Percentiles rank a stretch among this genome's conserved stretches.
Conservation (phyloP, 139 green algal genomes). For the Pleodorina starrii region DNA sequence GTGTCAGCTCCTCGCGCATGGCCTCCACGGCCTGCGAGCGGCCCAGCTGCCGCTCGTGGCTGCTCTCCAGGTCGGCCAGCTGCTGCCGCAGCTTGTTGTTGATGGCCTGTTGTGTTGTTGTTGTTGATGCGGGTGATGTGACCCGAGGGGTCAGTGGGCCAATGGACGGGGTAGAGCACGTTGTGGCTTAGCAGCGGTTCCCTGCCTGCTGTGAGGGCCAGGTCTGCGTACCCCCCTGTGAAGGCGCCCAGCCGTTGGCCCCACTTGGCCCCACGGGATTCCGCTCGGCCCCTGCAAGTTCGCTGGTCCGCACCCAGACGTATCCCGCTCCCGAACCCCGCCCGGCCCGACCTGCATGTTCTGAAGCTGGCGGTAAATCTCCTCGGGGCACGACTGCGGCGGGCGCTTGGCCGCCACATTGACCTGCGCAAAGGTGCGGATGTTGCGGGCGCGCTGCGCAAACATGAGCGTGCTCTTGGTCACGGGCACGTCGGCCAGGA, state of each 20-base stretch:
- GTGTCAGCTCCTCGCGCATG: conserved; percentile 11
- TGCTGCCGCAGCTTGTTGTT: conserved; percentile 42
- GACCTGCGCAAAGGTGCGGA: conserved; percentile 41
- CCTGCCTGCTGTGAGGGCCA: no score
- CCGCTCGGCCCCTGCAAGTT: no score
- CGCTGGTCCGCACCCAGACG: no score
- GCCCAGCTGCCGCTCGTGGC: not conserved
- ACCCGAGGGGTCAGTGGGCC: no score
- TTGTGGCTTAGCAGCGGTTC: no score
- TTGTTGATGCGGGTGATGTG: no score
- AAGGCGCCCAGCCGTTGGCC: no score
- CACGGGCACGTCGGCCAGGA: not conserved
- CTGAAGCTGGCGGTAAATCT: conserved; percentile 34
- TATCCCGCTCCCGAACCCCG: no score
- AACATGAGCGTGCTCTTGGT: conserved; percentile 42
- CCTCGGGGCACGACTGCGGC: not conserved
- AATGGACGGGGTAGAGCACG: no score
- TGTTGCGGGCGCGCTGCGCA: conserved; percentile 31
- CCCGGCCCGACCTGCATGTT: conserved; percentile 23
- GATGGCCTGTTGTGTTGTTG: conserved; percentile 29
- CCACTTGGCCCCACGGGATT: no score
- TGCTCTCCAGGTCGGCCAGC: conserved; percentile 17
- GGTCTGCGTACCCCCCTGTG: no score
- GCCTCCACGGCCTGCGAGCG: not conserved
- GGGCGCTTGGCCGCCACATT: conserved; percentile 23